phyloP scores from a whole-genome alignment of 2,329 filamentous ascomycete species.

The Cladosporium sp. region DNA sequence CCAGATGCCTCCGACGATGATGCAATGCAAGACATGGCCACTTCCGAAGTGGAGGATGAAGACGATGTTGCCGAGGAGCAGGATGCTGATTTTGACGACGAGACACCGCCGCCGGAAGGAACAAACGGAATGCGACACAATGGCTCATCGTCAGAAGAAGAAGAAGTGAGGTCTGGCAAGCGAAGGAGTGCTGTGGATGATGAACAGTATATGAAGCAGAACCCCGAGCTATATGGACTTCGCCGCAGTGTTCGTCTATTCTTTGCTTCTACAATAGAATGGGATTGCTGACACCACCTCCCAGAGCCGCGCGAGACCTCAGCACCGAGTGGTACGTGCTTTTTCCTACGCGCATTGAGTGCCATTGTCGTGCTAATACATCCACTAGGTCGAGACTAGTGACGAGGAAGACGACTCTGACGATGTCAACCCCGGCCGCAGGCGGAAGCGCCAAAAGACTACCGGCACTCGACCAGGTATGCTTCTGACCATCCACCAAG shows the following conservation, averaged over 20 bases:
- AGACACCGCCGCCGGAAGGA: constrained; percentile 44
- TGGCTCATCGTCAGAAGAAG: constrained; percentile 65
- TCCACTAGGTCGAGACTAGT: constrained; percentile 52
- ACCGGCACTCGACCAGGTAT: constrained; percentile 60
- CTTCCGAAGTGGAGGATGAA: constrained; percentile 45
- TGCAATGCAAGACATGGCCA: constrained; percentile 42
- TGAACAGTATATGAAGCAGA: constrained; percentile 80
- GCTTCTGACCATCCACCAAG: constrained; percentile 40
- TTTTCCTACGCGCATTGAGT: not conserved
- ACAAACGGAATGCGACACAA: constrained; percentile 51
- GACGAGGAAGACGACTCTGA: constrained; percentile 67
- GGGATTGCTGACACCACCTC: constrained; percentile 31
- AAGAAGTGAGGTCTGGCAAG: constrained; percentile 52
- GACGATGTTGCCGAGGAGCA: constrained; percentile 49
- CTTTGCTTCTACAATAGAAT: constrained; percentile 7
- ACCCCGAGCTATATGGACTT: constrained; percentile 91
- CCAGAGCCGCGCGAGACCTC: constrained; percentile 57
- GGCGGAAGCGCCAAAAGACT: constrained; percentile 64
- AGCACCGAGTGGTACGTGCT: constrained; percentile 55
- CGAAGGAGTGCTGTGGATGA: constrained; percentile 60
- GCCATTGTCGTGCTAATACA: constrained; percentile 16
- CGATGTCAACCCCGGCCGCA: constrained; percentile 59
- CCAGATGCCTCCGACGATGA: constrained; percentile 39
- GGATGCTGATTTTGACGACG: constrained; percentile 71
- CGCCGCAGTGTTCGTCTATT: constrained; percentile 73